Conservation (phyloP, 2,329 filamentous ascomycete genomes). For the Talaromyces sp. region DNA sequence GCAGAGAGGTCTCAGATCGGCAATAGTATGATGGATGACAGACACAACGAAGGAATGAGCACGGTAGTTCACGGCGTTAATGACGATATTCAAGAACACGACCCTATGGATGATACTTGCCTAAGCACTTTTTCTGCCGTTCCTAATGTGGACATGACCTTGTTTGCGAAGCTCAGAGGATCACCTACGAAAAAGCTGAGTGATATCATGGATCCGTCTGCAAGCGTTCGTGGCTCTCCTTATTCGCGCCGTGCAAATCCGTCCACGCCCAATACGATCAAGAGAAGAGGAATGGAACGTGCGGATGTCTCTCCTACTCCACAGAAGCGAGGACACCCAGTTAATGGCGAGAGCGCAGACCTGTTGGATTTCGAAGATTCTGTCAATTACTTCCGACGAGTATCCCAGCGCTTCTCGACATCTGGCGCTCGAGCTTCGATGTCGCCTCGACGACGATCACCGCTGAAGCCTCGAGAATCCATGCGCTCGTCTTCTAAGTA, state of each 20-base stretch:
- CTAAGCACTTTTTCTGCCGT: constrained; percentile 88
- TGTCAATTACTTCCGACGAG: constrained; percentile 49
- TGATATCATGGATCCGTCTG: constrained; percentile 40
- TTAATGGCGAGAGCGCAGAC: constrained; percentile 60
- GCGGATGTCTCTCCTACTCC: constrained; percentile 41
- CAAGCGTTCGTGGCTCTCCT: constrained; percentile 10
- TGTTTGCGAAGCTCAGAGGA: constrained; percentile 64
- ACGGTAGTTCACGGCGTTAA: constrained; percentile 27
- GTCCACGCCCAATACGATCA: constrained; percentile 45
- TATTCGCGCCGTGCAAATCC: constrained; percentile 15
- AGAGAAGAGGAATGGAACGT: constrained; percentile 28
- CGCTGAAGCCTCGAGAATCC: constrained; percentile 33
- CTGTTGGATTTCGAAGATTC: constrained; percentile 87
- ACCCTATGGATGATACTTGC: constrained; percentile 39
- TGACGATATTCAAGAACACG: constrained; percentile 26
- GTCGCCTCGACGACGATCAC: constrained; percentile 36
- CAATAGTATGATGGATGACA: constrained; percentile 33
- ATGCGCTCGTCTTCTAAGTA: constrained; percentile 46
- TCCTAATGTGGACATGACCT: constrained; percentile 69
- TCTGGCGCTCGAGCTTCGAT: constrained; percentile 28
- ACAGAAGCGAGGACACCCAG: constrained; percentile 40
- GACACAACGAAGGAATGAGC: constrained; percentile 37
- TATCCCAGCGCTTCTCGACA: constrained; percentile 41
- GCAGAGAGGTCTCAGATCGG: constrained; percentile 16
- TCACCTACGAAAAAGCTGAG: constrained; percentile 50